Conservation (phyloP, 164 flowering plant genomes). For the Stephania japonica region DNA sequence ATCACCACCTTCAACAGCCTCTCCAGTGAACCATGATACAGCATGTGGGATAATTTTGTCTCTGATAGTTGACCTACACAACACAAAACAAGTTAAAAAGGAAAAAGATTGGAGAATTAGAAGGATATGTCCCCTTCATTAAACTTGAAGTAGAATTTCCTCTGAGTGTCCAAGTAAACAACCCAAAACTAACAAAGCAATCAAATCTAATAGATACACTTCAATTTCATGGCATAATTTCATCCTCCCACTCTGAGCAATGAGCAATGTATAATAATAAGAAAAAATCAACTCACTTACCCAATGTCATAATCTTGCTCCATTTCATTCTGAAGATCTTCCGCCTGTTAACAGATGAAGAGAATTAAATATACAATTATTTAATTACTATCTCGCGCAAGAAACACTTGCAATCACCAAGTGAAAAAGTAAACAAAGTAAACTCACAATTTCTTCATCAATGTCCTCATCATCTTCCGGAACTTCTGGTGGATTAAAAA, state of each 20-base stretch:
- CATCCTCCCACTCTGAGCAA: neutral
- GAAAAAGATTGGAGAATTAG: neutral
- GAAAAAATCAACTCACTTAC: slow-evolving; percentile 10
- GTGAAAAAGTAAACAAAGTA: slow-evolving; percentile 4
- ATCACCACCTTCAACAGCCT: slow-evolving; percentile 61
- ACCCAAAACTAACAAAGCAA: neutral
- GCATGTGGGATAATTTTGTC: slow-evolving; percentile 91
- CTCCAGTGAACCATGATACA: slow-evolving; percentile 84
- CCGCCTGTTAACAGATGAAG: slow-evolving; percentile 26
- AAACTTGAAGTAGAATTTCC: neutral
- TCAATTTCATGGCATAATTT: too few relatives aligned
- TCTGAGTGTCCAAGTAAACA: neutral
- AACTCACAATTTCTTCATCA: slow-evolving; percentile 32
- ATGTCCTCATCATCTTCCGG: slow-evolving; percentile 32
- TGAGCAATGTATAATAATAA: neutral
- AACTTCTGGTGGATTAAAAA: slow-evolving; percentile 33
- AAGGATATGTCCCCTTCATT: neutral
- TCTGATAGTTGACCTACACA: slow-evolving; percentile 60
- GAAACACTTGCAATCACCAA: neutral
- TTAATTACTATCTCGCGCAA: too few relatives aligned
- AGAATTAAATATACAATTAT: neutral
- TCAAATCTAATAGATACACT: neutral
- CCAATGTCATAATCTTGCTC: slow-evolving; percentile 46
- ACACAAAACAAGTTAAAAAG: neutral
- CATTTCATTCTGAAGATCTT: slow-evolving; percentile 39